Conservation (phyloP, 1,139 yeast species). For the Hyphopichia buzzinii region DNA sequence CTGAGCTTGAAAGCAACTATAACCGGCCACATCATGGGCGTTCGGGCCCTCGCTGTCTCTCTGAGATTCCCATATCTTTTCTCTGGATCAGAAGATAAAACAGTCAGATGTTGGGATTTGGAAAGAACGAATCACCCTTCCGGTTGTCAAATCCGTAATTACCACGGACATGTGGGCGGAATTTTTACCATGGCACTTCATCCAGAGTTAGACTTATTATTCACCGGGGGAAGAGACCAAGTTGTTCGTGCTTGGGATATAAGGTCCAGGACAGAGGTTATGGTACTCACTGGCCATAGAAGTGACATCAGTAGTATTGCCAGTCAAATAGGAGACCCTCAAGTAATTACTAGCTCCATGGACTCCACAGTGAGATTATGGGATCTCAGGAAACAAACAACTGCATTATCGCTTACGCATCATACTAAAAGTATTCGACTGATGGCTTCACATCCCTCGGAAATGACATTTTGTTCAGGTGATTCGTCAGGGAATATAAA, state of each 20-base stretch:
- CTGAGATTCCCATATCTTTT: conserved; percentile 81
- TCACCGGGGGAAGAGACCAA: conserved; percentile 88
- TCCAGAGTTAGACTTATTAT: conserved; percentile 83
- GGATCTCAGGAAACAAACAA: conserved; percentile 56
- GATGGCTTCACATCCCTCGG: conserved; percentile 66
- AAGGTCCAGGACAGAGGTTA: conserved; percentile 71
- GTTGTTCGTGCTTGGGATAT: conserved; percentile 93
- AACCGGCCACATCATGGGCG: conserved; percentile 90
- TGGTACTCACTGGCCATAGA: conserved; percentile 80
- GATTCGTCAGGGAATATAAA: conserved; percentile 79
- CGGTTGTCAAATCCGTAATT: conserved; percentile 66
- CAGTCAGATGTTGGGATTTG: conserved; percentile 96
- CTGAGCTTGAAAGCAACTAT: conserved; percentile 70
- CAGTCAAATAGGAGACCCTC: conserved; percentile 77
- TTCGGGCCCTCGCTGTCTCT: conserved; percentile 73
- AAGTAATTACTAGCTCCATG: conserved; percentile 76
- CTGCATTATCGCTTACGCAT: conserved; percentile 66
- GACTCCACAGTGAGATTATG: conserved; percentile 84
- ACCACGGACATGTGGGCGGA: conserved; percentile 93
- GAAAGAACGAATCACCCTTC: conserved; percentile 69
- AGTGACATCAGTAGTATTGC: conserved; percentile 69
- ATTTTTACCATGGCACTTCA: conserved; percentile 81
- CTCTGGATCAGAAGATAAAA: conserved; percentile 90
- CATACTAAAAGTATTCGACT: conserved; percentile 82
- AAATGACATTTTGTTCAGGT: conserved; percentile 69